Base-by-base conservation (phyloP, 2,329 filamentous ascomycete genomes). In the Colletotrichum theobromicola region DNA sequence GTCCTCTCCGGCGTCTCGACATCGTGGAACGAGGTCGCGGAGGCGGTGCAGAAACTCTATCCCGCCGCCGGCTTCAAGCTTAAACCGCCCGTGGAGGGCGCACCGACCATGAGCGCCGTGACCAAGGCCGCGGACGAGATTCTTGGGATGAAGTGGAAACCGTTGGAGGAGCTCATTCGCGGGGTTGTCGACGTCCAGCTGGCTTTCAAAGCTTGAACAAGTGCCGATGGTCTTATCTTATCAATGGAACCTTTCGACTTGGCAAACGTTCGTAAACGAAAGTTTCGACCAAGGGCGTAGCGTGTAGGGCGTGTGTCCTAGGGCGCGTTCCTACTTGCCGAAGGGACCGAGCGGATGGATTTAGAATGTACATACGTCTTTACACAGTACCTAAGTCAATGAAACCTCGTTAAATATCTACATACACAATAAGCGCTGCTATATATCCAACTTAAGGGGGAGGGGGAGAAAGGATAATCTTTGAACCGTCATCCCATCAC, bases 241-340 rank as follows among this genome's bases (percentile, higher is more conserved):
- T n/a, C n/a, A 21, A 50, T 21, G 0, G 0, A 4, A 50, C n/a
- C 0, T 21, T 21, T 21, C 13, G 4, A 2, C 5, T 50, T 21
- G 10, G n/a, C 0, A 21, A 50, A 50, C 42, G 42, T 50, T 13
- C 10, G 2, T 50, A 2, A 0, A 13, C 3, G 0, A 50, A 50
- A 7, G 42, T 50, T 50, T 50, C 2, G 10, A 13, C 42, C n/a
- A 50, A 50, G 42, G 42, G 42, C 42, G 42, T 50, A 21, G 13
- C 10, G 0, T 0, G 5, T 50, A 50, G n/a, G 42, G 42, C 4
- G n/a, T 0, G 0, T 7, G 0, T 0, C 21, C 42, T 50, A 50
- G n/a, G 42, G 42, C 42, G 42, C 42, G 42, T 0, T 0, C n/a
- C 7, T 50, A n/a, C 0, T 13, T 50, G 42, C 42, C n/a, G 42